Evolutionary conservation across 2,329 filamentous ascomycete genomes (phyloP).

Genomic region (Cladophialophora exuberans): DNA sequence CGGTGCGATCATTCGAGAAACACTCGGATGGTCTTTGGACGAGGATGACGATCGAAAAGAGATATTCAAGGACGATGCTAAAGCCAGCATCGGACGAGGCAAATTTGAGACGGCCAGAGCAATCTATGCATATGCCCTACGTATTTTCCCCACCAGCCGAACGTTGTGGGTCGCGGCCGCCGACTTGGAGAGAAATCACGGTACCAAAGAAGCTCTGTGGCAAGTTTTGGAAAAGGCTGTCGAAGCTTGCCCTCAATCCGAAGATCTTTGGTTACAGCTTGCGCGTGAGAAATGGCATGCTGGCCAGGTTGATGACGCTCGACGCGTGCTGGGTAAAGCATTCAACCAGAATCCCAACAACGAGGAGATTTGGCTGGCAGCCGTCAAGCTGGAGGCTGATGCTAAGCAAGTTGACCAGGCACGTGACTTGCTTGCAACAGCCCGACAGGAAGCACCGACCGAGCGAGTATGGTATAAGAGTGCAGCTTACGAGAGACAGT

Average conservation of each 20-base stretch:
- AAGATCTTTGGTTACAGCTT: constrained; percentile 93
- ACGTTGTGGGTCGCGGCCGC: constrained; percentile 89
- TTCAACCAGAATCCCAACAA: constrained; percentile 97
- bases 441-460: constrained; percentile 85
- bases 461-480: constrained; percentile 98
- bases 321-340: constrained; percentile 80
- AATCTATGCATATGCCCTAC: constrained; percentile 88
- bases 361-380: constrained; percentile 96
- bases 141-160: constrained; percentile 85
- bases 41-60: constrained; percentile 97
- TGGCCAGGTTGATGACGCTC: constrained; percentile 83
- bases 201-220: constrained; percentile 79
- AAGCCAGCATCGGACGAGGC: constrained; percentile 75
- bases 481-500: constrained; percentile 86
- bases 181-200: constrained; percentile 88
- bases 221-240: constrained; percentile 89
- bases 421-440: constrained; percentile 76
- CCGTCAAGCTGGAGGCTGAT: constrained; percentile 94
- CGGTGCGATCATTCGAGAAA: constrained; percentile 86
- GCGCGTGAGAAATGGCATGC: constrained; percentile 93
- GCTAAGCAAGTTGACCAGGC: constrained; percentile 82
- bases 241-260: constrained; percentile 87
- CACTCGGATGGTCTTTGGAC: constrained; percentile 87
- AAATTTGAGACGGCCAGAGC: constrained; percentile 89
- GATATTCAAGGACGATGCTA: constrained; percentile 93